Evolutionary conservation across 2,329 filamentous ascomycete species (phyloP).

Genomic region (Macroventuria anomochaeta): DNA sequence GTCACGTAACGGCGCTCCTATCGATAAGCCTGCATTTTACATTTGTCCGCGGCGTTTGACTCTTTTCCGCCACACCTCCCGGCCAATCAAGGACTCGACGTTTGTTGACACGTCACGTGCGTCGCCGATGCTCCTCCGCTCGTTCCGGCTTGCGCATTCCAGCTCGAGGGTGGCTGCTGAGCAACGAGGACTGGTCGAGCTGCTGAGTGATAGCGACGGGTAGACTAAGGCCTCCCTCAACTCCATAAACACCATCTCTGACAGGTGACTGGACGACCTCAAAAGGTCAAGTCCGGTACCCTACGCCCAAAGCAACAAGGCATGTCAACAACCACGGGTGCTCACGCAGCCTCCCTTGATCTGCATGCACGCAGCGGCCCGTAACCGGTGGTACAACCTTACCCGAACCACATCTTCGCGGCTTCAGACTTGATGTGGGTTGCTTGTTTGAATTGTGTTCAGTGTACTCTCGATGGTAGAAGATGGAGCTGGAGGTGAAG

Average conservation of each 20-base stretch:
- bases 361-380: constrained; percentile 19
- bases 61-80: constrained; percentile 27
- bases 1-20: constrained; percentile 32
- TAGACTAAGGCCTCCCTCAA: no score
- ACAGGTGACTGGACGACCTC: neutral
- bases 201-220: no score
- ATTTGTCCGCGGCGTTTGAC: constrained; percentile 31
- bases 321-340: neutral
- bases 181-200: no score
- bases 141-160: constrained; percentile 1
- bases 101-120: constrained; percentile 23
- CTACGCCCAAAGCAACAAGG: constrained; percentile 7
- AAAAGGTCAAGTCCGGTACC: neutral
- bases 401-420: neutral
- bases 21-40: constrained; percentile 41
- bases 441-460: no score
- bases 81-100: constrained; percentile 4
- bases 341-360: constrained; percentile 5
- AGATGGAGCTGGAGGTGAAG: no score
- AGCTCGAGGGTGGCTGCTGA: neutral
- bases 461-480: no score
- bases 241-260: neutral
- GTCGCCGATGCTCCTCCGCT: constrained; percentile 5
- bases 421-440: no score
- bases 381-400: constrained; percentile 7